Base-by-base conservation (phyloP, 2,329 filamentous ascomycete genomes). In the Teratosphaeria pseudoeucalypti region DNA sequence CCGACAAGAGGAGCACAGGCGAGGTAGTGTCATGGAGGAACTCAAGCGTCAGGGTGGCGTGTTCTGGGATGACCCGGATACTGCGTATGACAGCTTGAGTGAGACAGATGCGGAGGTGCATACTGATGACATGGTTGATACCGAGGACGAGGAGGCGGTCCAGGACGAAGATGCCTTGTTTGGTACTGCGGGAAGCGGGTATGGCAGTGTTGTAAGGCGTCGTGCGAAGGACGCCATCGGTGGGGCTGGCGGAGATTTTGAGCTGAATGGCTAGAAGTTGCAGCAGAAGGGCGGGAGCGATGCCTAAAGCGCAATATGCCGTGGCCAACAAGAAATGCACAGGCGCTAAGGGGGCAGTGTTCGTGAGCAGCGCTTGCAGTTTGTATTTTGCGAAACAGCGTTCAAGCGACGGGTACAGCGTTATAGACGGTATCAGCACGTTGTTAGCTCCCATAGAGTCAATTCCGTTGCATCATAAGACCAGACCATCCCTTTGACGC, bases 1-100 rank as follows among this genome's bases (percentile, higher is more conserved):
- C 6, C n/a, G 16, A 6, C 10, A 26, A 6, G 29, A 60, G 27
- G 54, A 57, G n/a, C 55, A 61, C 12, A 59, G 67, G 29, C 61
- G 73, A 11, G 68, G 70, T 5, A 74, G 71, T 57, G 69, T 77
- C 14, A 64, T 79, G 56, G 71, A 74, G 34, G 78, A 81, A 66
- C 58, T 80, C 1, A 69, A 73, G 47, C 64, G 77, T 56, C 78
- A 79, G 64, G 77, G 74, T 57, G 68, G 74, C 16, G 78, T 79
- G 0, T 78, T 81, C 63, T 75, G 75, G 56, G 77, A 78, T 61
- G 77, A 79, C 60, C 65, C 65, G 3, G 73, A 72, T 26, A 19
- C 43, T 23, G 43, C 43, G n/a, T 49, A 49, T 49, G 43, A 49
- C 19, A 49, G 43, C 43, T 49, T 49, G 43, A 49, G 43, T 49